A percentile compares a stretch with the other conserved stretches of the same genome.
These are phyloP conservation scores for Brassica cretica DNA, from an alignment of 345 rosid genomes.

Conservation along the genomic window DNA sequence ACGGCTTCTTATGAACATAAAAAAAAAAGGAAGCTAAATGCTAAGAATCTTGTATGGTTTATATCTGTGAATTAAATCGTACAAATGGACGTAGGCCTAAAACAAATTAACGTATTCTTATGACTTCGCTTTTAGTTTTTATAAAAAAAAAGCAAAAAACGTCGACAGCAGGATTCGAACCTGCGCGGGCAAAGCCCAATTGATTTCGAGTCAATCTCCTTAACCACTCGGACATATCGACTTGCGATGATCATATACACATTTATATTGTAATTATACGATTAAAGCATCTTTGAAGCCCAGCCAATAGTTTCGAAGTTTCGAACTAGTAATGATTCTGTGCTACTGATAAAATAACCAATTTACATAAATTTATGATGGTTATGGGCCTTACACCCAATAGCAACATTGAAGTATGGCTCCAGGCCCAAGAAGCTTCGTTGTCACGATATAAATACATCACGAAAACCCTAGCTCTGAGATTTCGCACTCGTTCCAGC, in stretches of 20 bases:
- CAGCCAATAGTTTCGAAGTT: too few relatives aligned
- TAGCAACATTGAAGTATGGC: too few relatives aligned
- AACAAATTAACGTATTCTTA: neutral
- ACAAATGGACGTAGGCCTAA: neutral
- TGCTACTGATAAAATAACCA: too few relatives aligned
- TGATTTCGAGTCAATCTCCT: conserved; percentile 99
- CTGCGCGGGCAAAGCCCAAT: conserved; percentile 99
- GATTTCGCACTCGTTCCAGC: neutral
- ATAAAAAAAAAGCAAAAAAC: neutral
- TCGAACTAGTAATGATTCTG: too few relatives aligned
- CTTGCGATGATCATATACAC: neutral
- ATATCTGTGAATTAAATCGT: neutral
- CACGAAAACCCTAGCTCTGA: neutral
- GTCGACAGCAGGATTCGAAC: conserved; percentile 44
- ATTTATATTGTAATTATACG: too few relatives aligned
- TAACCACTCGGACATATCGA: conserved; percentile 39
- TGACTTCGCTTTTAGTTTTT: neutral
- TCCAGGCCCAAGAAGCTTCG: neutral
- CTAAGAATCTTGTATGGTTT: neutral
- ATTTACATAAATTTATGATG: too few relatives aligned
- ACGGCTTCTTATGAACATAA: neutral
- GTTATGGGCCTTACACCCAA: too few relatives aligned
- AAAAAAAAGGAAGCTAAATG: neutral
- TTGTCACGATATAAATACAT: neutral
- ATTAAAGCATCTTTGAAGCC: too few relatives aligned